Evolutionary conservation across 1,284 basidiomycete species (phyloP).

Genomic region (Inonotus obliquus): DNA sequence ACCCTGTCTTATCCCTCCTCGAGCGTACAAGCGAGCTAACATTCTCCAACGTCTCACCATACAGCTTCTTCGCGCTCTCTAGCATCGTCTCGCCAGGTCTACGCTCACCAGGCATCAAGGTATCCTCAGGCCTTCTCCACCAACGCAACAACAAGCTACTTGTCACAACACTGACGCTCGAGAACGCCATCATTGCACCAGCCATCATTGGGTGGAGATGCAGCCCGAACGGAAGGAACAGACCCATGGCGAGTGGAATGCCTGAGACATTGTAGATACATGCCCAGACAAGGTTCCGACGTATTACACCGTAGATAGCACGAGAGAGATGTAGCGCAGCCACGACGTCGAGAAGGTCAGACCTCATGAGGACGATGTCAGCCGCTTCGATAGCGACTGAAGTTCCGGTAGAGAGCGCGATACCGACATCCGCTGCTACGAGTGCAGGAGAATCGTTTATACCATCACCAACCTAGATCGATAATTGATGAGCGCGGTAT

Average conservation of each 20-base stretch:
- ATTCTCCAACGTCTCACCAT: slow-evolving; percentile 40
- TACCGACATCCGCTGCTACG: slow-evolving; percentile 91
- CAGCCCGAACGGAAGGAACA: slow-evolving; percentile 88
- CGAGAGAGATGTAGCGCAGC: slow-evolving; percentile 90
- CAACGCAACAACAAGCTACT: slow-evolving; percentile 85
- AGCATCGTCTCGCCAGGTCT: slow-evolving; percentile 35
- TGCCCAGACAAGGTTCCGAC: slow-evolving; percentile 87
- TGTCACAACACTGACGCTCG: slow-evolving; percentile 91
- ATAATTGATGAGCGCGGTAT: slow-evolving; percentile 4
- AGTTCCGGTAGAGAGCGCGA: slow-evolving; percentile 93
- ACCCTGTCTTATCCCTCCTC: slow-evolving; percentile 42
- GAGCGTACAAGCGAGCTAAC: slow-evolving; percentile 40
- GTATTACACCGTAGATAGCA: slow-evolving; percentile 88
- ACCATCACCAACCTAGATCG: slow-evolving; percentile 86
- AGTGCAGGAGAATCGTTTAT: slow-evolving; percentile 99
- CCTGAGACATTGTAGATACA: slow-evolving; percentile 91
- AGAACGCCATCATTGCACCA: slow-evolving; percentile 96
- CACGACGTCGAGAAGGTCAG: slow-evolving; percentile 94
- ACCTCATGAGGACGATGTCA: slow-evolving; percentile 95
- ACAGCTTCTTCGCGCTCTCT: slow-evolving; percentile 38
- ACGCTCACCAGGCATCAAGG: slow-evolving; percentile 61
- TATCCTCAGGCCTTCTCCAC: slow-evolving; percentile 73
- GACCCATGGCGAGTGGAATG: slow-evolving; percentile 98
- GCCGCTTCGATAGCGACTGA: slow-evolving; percentile 98
- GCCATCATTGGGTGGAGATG: slow-evolving; percentile 99